Percentiles rank a stretch among this genome's conserved stretches.
Conservation (phyloP, 345 rosid genomes). For the Gossypium turneri region DNA sequence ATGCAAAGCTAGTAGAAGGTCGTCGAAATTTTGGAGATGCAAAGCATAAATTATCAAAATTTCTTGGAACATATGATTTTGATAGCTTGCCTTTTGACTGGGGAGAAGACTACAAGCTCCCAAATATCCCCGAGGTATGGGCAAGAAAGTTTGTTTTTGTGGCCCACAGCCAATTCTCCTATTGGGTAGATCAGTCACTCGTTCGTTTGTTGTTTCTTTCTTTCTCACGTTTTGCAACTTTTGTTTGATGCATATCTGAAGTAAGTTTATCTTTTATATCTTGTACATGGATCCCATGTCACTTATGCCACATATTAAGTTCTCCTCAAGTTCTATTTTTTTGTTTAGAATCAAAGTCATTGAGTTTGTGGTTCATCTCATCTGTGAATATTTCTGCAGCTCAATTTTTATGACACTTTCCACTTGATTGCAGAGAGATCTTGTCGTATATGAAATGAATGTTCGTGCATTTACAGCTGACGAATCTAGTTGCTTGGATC, state of each 20-base stretch:
- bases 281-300: neutral
- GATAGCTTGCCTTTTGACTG: constrained; percentile 73
- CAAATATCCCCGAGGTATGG: constrained; percentile 75
- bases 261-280: neutral
- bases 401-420: constrained; percentile 2
- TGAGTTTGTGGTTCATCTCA: constrained; percentile 12
- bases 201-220: neutral
- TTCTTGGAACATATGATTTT: constrained; percentile 84
- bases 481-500: constrained; percentile 75
- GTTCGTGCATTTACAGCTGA: constrained; percentile 93
- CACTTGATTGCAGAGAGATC: constrained; percentile 68
- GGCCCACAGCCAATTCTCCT: neutral
- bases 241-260: neutral
- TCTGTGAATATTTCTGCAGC: constrained; percentile 16
- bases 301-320: constrained; percentile 1
- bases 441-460: constrained; percentile 91
- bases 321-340: constrained; percentile 2
- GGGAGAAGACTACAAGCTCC: constrained; percentile 71
- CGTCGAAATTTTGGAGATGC: constrained; percentile 69
- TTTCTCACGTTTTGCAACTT: neutral
- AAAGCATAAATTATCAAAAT: constrained; percentile 49
- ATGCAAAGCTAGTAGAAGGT: constrained; percentile 87
- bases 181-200: neutral
- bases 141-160: constrained; percentile 14
- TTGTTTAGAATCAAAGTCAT: neutral